Base-by-base conservation (phyloP, 2,329 filamentous ascomycete genomes). In the Chaetomiaceae sp. region DNA sequence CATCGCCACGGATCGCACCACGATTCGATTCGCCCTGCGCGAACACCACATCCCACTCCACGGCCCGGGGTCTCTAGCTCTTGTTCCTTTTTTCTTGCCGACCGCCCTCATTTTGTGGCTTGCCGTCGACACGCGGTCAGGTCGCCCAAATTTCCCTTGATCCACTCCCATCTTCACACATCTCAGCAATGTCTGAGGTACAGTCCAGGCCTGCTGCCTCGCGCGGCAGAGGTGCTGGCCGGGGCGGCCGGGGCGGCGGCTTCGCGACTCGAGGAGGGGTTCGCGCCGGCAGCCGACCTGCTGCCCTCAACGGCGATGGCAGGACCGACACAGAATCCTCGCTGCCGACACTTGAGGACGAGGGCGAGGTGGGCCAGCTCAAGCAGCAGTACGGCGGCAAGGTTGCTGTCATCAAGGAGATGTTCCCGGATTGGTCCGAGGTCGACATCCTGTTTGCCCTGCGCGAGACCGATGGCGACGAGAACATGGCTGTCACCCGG, bases 401-500 rank as follows among this genome's bases (percentile, higher is more conserved):
- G 71, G 79, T 95, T 59, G 75, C 75, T 52, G 81, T 84, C 61
- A 82, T 98, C 65, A 89, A 88, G 72, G 90, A 95, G 67, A 83
- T 97, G 72, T 96, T 95, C 73, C 82, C 88, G 50, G 85, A 89
- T 68, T 97, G 91, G 93, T 91, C 89, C 59, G 88, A 95, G 62
- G 88, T 90, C 67, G 91, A 97, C 67, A 81, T 97, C 54, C 81
- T 97, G 55, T 93, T 93, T 66, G 90, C 90, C 52, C 76, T 98
- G 50, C 82, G 95, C 68, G 93, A 98, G 73, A 85, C 84, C 47
- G 79, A 87, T 60, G 87, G 86, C 60, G 86, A 93, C 68, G 74
- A 88, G 60, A 78, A 85, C 58, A 70, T 79, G 59, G 81, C 86
- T 56, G 85, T 87, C 63, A 82, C 85, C 60, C 82, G 83, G 67